Evolutionary conservation across 345 rosid genomes (phyloP).

Genomic region (Theobroma cacao): DNA sequence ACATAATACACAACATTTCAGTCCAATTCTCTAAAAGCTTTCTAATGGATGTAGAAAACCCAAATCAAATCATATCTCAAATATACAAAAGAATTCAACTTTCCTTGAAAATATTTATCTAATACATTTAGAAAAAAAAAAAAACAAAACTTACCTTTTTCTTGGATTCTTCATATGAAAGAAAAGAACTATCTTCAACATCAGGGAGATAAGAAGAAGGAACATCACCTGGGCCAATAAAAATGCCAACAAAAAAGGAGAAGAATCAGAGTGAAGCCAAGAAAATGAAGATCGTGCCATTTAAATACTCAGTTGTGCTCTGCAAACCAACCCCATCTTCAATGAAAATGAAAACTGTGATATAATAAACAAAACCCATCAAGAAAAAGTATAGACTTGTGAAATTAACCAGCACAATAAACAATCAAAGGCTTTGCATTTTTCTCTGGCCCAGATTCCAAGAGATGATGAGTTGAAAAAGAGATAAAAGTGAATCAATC

Average conservation of each 20-base stretch:
- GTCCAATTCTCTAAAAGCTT: not conserved
- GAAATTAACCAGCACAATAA: too few relatives aligned
- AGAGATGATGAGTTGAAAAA: too few relatives aligned
- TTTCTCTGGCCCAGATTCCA: too few relatives aligned
- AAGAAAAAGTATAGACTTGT: too few relatives aligned
- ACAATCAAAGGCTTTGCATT: too few relatives aligned
- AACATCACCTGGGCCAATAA: slow-evolving; percentile 57
- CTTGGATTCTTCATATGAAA: slow-evolving; percentile 25
- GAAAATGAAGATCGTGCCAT: slow-evolving; percentile 43
- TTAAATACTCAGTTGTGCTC: slow-evolving; percentile 49
- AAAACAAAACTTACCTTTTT: slow-evolving; percentile 26
- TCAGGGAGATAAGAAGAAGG: slow-evolving; percentile 61
- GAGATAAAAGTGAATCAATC: too few relatives aligned
- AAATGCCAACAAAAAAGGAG: slow-evolving; percentile 42
- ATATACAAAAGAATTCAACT: not conserved
- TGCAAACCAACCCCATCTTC: slow-evolving; percentile 55
- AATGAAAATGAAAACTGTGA: slow-evolving; percentile 51
- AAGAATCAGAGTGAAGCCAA: slow-evolving; percentile 45
- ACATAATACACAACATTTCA: not conserved
- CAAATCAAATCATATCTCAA: not conserved
- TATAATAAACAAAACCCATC: slow-evolving; percentile 51
- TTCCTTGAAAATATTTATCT: not conserved
- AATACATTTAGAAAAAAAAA: not conserved
- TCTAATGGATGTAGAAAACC: slow-evolving; percentile 11
- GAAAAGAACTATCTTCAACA: slow-evolving; percentile 36